Base-by-base conservation (phyloP, 2,329 filamentous ascomycete species). In the Gliomastix tumulicola region DNA sequence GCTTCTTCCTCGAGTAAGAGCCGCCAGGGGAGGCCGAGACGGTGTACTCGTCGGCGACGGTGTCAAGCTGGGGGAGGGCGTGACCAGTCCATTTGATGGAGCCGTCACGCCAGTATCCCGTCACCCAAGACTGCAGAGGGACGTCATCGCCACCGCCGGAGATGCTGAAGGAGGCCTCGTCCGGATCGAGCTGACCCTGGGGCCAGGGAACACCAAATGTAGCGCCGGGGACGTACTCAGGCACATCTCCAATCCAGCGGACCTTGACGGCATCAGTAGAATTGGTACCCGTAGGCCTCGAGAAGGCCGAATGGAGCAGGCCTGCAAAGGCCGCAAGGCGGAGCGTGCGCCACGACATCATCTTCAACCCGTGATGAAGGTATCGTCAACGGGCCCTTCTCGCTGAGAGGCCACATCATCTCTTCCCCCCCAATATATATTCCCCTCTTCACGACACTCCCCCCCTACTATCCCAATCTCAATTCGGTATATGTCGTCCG, bases 21-120 rank as follows among this genome's bases (percentile, higher is more conserved):
- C 12, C 8, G 12, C 20, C 12, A 7, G 21, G 12, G 3, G 39
- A 41, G 22, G 44, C 48, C 25, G 41, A 45, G 35, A 55, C 40
- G 4, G 52, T 65, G 46, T 74, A 74, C n/a, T 59, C 54, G 12
- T 63, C 58, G 5, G 55, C 48, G 9, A 60, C 49, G 0, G 42
- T 49, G 3, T 65, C 60, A 5, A 62, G 60, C 9, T 55, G 62
- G 16, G 62, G 53, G 31, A 79, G 53, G 1, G 74, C 72, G 46
- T 79, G 75, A 5, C 63, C 73, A 3, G 69, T 75, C 75, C 75
- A 80, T 47, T 78, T 79, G 40, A 77, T 59, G 1, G 74, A 76
- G 13, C 69, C 71, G 50, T 79, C 75, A 3, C 68, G 62, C 75
- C 74, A 79, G 47, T 70, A 73, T 1, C 66, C 71, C 2, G 68